Evolutionary conservation across 2,329 filamentous ascomycete genomes (phyloP), one percentile per base, ranked within the genome.

Genomic region (Tolypocladium ovalisporum): DNA sequence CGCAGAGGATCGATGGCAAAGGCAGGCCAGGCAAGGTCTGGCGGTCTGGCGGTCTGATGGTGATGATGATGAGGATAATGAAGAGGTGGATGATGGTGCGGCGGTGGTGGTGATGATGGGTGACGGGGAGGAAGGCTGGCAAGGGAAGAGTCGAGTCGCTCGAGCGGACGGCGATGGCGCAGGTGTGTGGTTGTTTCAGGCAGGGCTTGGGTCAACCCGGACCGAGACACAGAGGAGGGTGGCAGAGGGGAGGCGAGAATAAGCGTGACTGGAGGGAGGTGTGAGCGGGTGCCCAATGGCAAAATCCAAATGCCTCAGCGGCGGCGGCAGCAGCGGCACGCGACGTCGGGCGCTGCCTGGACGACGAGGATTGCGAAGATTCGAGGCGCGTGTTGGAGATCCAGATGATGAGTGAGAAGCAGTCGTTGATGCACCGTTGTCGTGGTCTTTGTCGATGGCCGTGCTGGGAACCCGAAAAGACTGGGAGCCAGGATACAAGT

Each of bases 161-260:
- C 51, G 56, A 58, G 55, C 35, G 59, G 49, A 57, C 35, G 57
- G 54, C 55, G 58, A 60, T 57, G 57, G 56, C 51, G 42, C 54
- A 52, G 37, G 54, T 55, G 55, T 59, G 57, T 52, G 54, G 56
- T 63, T n/a, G 63, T 65, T 65, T 66, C 63, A 64, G 64, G 62
- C 63, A 63, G 57, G 60, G 59, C 58, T 60, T 62, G 60, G 61
- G 56, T 59, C 27, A 39, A 40, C 24, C 35, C 22, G 52, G 52
- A 40, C 52, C 52, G 52, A 54, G 52, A 39, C 52, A 29, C 40
- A 47, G 44, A 29, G 44, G 44, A 47, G 47, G 47, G 47, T 51
- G 47, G 47, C 47, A 51, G 47, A 32, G 47, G 9, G 47, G 47
- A 42, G 35, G 37, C 22, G 24, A 42, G 36, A n/a, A 39, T 54